phyloP scores from a whole-genome alignment of 2,329 filamentous ascomycete genomes.

The Bipolaris gigantea region DNA sequence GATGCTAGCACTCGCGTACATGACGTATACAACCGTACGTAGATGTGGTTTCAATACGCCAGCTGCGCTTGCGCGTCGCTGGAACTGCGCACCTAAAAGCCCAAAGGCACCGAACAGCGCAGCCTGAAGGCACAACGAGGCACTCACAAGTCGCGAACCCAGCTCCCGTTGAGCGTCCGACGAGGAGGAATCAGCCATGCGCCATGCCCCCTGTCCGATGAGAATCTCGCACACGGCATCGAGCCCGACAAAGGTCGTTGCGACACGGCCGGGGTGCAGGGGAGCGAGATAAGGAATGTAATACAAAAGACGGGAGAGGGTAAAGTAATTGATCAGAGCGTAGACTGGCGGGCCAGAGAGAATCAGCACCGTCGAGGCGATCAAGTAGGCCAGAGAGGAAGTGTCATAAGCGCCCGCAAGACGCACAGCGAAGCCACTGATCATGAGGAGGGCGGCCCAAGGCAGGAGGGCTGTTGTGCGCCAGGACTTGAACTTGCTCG shows the following conservation, averaged over 20 bases:
- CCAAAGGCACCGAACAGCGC: constrained; percentile 55
- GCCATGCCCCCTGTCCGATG: constrained; percentile 55
- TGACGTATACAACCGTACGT: constrained; percentile 48
- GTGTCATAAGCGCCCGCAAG: constrained; percentile 58
- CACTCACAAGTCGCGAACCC: constrained; percentile 53
- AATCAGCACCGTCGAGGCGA: constrained; percentile 47
- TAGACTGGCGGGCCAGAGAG: constrained; percentile 57
- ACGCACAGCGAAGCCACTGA: constrained; percentile 59
- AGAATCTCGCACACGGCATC: constrained; percentile 56
- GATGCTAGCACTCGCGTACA: constrained; percentile 54
- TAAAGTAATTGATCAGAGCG: constrained; percentile 63
- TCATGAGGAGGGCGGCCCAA: constrained; percentile 59
- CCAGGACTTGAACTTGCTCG: constrained; percentile 60
- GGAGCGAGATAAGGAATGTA: constrained; percentile 64
- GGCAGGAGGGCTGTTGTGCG: constrained; percentile 58
- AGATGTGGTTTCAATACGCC: constrained; percentile 51
- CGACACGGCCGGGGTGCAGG: constrained; percentile 60
- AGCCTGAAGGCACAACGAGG: constrained; percentile 55
- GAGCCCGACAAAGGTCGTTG: constrained; percentile 60
- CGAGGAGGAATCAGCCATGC: constrained; percentile 47
- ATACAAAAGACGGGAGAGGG: constrained; percentile 62
- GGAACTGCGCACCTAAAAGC: constrained; percentile 51
- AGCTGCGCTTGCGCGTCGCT: constrained; percentile 47
- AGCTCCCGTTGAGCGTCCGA: constrained; percentile 43
- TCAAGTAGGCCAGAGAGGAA: constrained; percentile 46